Base-by-base conservation (phyloP, 176 grass and related monocot genomes). In the Otatea glauca region DNA sequence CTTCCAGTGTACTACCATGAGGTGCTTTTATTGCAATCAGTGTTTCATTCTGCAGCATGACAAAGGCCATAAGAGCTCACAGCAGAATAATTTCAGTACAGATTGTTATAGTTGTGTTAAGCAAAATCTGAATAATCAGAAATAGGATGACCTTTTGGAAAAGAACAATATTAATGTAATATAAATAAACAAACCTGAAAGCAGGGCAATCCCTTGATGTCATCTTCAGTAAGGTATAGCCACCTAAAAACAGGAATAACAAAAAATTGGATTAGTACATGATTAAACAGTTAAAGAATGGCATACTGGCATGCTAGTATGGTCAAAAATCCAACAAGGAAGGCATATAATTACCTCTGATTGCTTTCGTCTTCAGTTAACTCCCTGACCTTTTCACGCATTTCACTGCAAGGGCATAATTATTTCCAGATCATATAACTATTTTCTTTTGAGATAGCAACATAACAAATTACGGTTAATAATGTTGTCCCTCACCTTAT, bases 21-120 rank as follows among this genome's bases (percentile, higher is more conserved):
- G 96, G 96, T 74, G 91, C 96, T 92, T 98, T 98, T 87, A 98
- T 94, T 81, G 91, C 88, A 72, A 98, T 88, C 76, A 98, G 50
- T 79, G 89, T 93, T 84, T 92, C 65, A 90, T 96, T 89, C 96
- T 98, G 89, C 74, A 92, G 64, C 53, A 59, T 7, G 9, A 71
- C 58, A 85, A 85, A 81, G 25, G 23, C 44, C 35, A 82, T 54
- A 84, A 83, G 54, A 90, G 68, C n/a, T 79, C 8, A 32, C 60
- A 69, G 54, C 68, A 82, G n/a, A 74, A 84, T 44, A 35, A 80
- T 59, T 65, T 78, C 63, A 74, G 6, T 24, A 48, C 4, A 55
- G 58, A 51, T 75, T 35, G 24, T 60, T 72, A 61, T 39, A 49
- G 3, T 34, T 69, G 32, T 76, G 55, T 90, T 21, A 38, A 65